Evolutionary conservation across 192 early-diverging fungal genomes (phyloP).

Genomic region (Coemansia sp.): DNA sequence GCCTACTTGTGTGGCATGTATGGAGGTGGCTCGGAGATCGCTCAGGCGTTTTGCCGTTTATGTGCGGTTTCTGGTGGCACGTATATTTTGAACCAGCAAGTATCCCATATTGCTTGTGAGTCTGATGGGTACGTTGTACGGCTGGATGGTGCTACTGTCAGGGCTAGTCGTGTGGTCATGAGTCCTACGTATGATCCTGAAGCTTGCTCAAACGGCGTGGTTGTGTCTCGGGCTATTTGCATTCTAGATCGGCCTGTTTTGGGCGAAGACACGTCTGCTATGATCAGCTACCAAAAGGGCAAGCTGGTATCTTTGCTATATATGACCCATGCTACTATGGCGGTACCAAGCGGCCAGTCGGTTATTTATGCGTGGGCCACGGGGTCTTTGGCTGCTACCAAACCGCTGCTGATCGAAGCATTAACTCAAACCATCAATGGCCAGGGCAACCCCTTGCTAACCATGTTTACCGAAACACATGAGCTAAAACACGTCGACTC

Average conservation of each 20-base stretch:
- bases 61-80: constrained; percentile 90
- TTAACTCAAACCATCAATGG: constrained; percentile 3
- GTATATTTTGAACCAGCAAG: constrained; percentile 70
- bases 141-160: constrained; percentile 44
- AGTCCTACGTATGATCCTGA: constrained; percentile 57
- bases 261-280: constrained; percentile 25
- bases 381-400: constrained; percentile 8
- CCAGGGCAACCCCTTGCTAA: constrained; percentile 13
- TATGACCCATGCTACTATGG: constrained; percentile 27
- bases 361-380: constrained; percentile 26
- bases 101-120: constrained; percentile 25
- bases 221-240: constrained; percentile 49
- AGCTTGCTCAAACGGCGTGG: constrained; percentile 5
- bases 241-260: constrained; percentile 49
- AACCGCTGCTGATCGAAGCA: constrained; percentile 9
- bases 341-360: constrained; percentile 25
- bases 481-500: constrained; percentile 2
- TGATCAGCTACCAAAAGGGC: constrained; percentile 15
- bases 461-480: constrained; percentile 17
- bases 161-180: constrained; percentile 53
- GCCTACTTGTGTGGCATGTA: constrained; percentile 81
- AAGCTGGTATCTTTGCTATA: constrained; percentile 34
- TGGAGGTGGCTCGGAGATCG: constrained; percentile 84
- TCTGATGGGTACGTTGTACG: constrained; percentile 32
- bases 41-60: constrained; percentile 86